Conservation (phyloP, 768 basidiomycete species). For the Trametes cubensis region DNA sequence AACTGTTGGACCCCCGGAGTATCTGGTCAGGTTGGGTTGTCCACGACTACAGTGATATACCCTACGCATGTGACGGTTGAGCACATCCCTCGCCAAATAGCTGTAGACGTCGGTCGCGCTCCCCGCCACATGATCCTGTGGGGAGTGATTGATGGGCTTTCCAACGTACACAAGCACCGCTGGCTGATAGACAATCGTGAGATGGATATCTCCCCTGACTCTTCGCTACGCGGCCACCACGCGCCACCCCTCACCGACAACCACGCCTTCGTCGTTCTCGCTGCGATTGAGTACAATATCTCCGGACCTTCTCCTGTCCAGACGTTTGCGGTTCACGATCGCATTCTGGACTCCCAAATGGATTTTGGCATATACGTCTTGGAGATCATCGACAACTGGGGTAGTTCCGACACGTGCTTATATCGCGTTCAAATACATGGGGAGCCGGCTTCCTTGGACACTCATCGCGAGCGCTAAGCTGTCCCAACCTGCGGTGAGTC, state of each 20-base stretch:
- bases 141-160: background rate
- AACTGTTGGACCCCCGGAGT: background rate
- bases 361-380: background rate
- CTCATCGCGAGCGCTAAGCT: no score
- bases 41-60: background rate
- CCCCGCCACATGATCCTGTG: no score
- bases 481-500: no score
- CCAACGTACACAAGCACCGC: background rate
- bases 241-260: background rate
- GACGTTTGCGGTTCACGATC: background rate
- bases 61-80: constrained; percentile 1
- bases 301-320: background rate
- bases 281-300: background rate
- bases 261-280: background rate
- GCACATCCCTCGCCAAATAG: background rate
- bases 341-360: background rate
- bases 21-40: background rate
- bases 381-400: constrained; percentile 9
- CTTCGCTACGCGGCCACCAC: no score
- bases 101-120: background rate
- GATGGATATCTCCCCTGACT: background rate
- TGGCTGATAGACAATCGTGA: background rate
- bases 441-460: no score
- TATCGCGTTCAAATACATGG: constrained; percentile 2
- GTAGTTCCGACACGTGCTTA: background rate